Evolutionary conservation across 768 basidiomycete genomes (phyloP).

Genomic region (Pleurotus eryngii): DNA sequence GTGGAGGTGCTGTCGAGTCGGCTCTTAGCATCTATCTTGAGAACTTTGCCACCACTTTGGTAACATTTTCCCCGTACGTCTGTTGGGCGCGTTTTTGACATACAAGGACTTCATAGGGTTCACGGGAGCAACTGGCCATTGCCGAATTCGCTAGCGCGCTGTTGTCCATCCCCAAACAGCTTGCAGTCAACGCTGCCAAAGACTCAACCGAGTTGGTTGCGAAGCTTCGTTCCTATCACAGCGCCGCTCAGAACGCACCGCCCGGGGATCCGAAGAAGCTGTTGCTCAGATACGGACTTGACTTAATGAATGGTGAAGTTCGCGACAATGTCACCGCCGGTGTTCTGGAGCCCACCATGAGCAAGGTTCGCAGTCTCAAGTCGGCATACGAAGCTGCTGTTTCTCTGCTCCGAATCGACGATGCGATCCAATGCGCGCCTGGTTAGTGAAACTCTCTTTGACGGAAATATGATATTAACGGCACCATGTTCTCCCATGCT

Average conservation of each 20-base stretch:
- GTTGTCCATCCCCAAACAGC: slow-evolving; percentile 92
- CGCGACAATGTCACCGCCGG: slow-evolving; percentile 93
- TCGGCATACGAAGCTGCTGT: slow-evolving; percentile 96
- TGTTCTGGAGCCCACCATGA: slow-evolving; percentile 93
- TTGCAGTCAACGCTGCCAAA: slow-evolving; percentile 97
- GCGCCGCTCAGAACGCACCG: slow-evolving; percentile 91
- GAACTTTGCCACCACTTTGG: slow-evolving; percentile 97
- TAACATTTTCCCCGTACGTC: slow-evolving; percentile 35
- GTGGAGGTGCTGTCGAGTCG: slow-evolving; percentile 96
- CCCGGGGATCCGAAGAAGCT: slow-evolving; percentile 88
- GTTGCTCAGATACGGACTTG: slow-evolving; percentile 89
- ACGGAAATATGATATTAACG: slow-evolving; percentile 13
- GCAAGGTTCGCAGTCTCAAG: slow-evolving; percentile 96
- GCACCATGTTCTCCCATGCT: neutral
- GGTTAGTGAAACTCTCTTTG: slow-evolving; percentile 46
- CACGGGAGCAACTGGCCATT: slow-evolving; percentile 96
- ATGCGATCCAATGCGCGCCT: slow-evolving; percentile 88
- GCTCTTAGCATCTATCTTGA: slow-evolving; percentile 96
- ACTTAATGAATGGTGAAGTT: slow-evolving; percentile 91
- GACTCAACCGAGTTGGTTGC: slow-evolving; percentile 97
- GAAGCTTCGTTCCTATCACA: slow-evolving; percentile 95
- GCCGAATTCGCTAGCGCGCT: slow-evolving; percentile 97
- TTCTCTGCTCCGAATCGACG: slow-evolving; percentile 91
- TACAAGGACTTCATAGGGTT: slow-evolving; percentile 58
- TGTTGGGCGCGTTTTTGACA: slow-evolving; percentile 9